Base-by-base conservation (phyloP, 1,284 basidiomycete species). In the Marasmius tenuissimus region DNA sequence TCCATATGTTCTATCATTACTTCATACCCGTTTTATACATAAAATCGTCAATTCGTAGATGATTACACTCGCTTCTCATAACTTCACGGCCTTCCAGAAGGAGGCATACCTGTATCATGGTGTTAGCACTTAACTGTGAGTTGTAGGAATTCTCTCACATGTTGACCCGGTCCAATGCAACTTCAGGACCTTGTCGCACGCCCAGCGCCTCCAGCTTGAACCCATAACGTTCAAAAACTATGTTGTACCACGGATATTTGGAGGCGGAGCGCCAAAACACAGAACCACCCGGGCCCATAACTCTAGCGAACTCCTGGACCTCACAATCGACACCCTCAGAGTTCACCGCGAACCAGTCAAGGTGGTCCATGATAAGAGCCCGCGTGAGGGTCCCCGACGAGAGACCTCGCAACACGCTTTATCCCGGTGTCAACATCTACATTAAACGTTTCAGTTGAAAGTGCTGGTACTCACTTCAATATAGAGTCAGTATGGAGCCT, bases 401-500 rank as follows among this genome's bases (percentile, higher is more conserved):
- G n/a, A 91, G 76, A 27, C 85, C 85, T 18, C 79, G 77, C 6
- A 90, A 75, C 3, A 87, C 86, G 63, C 86, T 88, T n/a, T 9
- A 58, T 66, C n/a, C 52, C 22, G 18, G 53, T 67, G 59, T 67
- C 68, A 14, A n/a, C 50, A 3, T 47, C 39, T 45, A 12, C 48
- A 22, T 12, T 38, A 20, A 37, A 51, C 34, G 35, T 11, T 52
- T 40, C n/a, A 49, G 10, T 20, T 27, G 39, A 39, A 33, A 27
- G 34, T n/a, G 40, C 56, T 33, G 54, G 62, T 52, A 69, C 87
- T 70, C 63, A 92, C 90, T 90, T 87, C 63, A 88, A 74, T 66
- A 93, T 91, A 3, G 88, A 86, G 67, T 93, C 89, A 0, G 92
- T 93, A 73, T 94, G 92, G 42, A 94, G 73, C 38, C 89, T 82